phyloP scores from a whole-genome alignment of 108 stramenopile genomes.

The Fragilaria crotonensis region DNA sequence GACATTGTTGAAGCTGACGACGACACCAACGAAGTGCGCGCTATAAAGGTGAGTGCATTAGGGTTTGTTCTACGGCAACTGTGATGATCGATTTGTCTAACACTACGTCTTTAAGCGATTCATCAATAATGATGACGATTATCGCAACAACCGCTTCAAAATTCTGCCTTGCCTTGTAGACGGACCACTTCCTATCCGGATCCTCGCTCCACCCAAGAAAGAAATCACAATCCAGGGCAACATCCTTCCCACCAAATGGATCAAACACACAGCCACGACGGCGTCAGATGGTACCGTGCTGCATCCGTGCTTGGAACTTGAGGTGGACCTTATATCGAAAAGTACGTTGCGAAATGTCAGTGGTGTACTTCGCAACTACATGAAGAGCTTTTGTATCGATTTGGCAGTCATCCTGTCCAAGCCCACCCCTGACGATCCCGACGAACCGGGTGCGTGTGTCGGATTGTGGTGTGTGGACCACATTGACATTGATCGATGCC shows the following conservation, averaged over 20 bases:
- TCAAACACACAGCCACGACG: conserved; percentile 15
- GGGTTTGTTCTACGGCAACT: neutral
- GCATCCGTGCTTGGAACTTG: conserved; percentile 27
- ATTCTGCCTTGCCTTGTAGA: conserved; percentile 43
- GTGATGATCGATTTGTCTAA: neutral
- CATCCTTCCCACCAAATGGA: conserved; percentile 23
- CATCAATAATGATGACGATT: conserved; percentile 35
- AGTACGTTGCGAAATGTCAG: conserved; percentile 31
- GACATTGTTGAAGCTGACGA: conserved; percentile 29
- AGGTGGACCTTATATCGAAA: conserved; percentile 39
- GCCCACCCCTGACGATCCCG: conserved; percentile 13
- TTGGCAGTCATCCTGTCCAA: conserved; percentile 32
- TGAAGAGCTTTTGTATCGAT: conserved; percentile 35
- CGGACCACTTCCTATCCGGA: conserved; percentile 35
- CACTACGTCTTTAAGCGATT: conserved; percentile 21
- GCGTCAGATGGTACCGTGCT: conserved; percentile 10
- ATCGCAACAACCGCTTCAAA: conserved; percentile 30
- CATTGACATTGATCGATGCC: conserved; percentile 37
- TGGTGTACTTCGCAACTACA: conserved; percentile 35
- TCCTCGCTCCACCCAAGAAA: conserved; percentile 33
- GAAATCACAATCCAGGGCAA: conserved; percentile 21
- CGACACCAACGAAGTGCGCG: conserved; percentile 38
- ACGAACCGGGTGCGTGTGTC: conserved; percentile 40
- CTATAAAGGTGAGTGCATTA: conserved; percentile 37
- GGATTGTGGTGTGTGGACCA: conserved; percentile 51